phyloP scores from a whole-genome alignment of 1,139 yeast species.

The Suhomyces taliae region DNA sequence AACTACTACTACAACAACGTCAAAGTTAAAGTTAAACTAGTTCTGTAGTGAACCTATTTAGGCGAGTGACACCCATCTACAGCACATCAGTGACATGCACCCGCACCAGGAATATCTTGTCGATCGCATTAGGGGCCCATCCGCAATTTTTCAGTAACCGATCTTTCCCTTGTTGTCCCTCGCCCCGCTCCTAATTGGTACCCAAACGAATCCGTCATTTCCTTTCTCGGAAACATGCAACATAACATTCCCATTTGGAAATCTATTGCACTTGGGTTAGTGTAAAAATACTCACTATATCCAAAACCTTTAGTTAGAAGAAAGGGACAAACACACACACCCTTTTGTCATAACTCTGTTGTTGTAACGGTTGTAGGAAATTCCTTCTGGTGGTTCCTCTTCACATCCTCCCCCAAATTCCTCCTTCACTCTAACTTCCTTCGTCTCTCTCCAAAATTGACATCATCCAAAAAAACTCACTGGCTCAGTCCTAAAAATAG shows the following conservation, averaged over 20 bases:
- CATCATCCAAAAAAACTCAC: too few species aligned
- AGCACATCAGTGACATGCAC: neutral
- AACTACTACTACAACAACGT: too few species aligned
- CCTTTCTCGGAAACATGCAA: neutral
- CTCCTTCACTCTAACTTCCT: neutral
- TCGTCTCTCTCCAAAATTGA: neutral
- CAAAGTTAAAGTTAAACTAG: too few species aligned
- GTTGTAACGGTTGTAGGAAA: too few species aligned
- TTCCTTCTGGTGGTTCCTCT: neutral
- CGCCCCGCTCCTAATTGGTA: neutral
- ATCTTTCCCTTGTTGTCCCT: neutral
- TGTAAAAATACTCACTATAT: too few species aligned
- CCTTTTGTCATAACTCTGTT: too few species aligned
- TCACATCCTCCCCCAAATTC: neutral
- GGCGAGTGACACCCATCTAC: neutral
- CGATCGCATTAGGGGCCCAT: neutral
- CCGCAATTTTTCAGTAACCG: neutral
- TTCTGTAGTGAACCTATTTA: neutral
- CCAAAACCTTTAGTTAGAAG: too few species aligned
- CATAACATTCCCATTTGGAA: neutral
- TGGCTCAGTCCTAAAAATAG: slow-evolving; percentile 7
- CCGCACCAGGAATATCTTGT: neutral
- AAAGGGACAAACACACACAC: too few species aligned
- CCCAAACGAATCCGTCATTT: neutral
- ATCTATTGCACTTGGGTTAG: too few species aligned